Conservation (phyloP, 192 early-diverging fungal species). For the Entrophospora sp. region DNA sequence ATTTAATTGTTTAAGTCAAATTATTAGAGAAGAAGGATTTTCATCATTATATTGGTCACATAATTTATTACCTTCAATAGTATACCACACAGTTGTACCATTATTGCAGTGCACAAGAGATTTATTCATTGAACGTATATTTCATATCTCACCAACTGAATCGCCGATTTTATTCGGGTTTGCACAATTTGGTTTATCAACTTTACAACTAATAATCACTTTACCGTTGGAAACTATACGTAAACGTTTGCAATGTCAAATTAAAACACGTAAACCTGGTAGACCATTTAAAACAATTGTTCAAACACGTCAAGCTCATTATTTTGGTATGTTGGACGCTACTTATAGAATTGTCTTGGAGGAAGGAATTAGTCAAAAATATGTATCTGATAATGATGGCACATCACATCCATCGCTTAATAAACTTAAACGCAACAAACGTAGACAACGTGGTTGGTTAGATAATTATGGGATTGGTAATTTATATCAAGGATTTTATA, state of each 20-base stretch:
- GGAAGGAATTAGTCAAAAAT: constrained; percentile 49
- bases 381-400: constrained; percentile 20
- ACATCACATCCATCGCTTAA: too few species aligned
- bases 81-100: constrained; percentile 71
- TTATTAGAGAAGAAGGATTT: constrained; percentile 70
- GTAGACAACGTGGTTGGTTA: constrained; percentile 24
- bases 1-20: constrained; percentile 65
- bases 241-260: constrained; percentile 77
- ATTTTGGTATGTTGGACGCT: constrained; percentile 62
- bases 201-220: constrained; percentile 63
- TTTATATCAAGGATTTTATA: constrained; percentile 59
- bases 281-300: constrained; percentile 62
- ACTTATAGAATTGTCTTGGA: constrained; percentile 61
- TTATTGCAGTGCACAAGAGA: constrained; percentile 58
- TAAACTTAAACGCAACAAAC: constrained; percentile 9
- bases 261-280: constrained; percentile 41
- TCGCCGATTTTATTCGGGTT: constrained; percentile 53
- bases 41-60: constrained; percentile 58
- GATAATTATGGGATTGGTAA: constrained; percentile 52
- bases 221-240: constrained; percentile 83
- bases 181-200: constrained; percentile 58
- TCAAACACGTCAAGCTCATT: constrained; percentile 56
- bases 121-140: constrained; percentile 56
- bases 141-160: constrained; percentile 48
- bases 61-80: constrained; percentile 67